Evolutionary conservation across 352 stramenopile species (phyloP).

Genomic region (Plasmopara viticola): DNA sequence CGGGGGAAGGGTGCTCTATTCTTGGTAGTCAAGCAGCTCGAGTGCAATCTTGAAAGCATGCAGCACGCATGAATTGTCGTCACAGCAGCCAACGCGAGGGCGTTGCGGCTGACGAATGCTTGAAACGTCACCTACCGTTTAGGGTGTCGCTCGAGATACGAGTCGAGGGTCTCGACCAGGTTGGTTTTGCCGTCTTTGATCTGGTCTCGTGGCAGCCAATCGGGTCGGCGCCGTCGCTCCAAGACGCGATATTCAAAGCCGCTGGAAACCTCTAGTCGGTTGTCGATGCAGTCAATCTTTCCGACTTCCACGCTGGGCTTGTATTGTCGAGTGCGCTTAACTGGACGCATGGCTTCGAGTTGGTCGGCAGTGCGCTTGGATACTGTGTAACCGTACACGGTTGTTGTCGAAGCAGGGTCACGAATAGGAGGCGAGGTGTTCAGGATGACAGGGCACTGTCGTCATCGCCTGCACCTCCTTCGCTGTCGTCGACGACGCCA

Average conservation of each 20-base stretch:
- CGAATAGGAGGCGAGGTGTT: too few relatives aligned
- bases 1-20: neutral
- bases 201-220: slow-evolving; percentile 1
- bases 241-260: neutral
- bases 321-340: neutral
- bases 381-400: neutral
- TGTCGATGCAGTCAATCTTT: neutral
- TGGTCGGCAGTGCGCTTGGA: slow-evolving; percentile 1
- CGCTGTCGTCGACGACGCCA: too few relatives aligned
- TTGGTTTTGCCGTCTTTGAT: neutral
- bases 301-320: neutral
- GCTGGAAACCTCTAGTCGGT: neutral
- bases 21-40: neutral
- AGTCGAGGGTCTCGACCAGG: neutral
- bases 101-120: slow-evolving; percentile 1
- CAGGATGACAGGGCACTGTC: too few relatives aligned
- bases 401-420: too few relatives aligned
- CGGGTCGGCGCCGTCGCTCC: neutral
- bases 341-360: slow-evolving; percentile 1
- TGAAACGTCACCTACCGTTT: neutral
- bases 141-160: neutral
- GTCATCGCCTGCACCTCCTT: too few relatives aligned
- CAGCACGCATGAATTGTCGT: neutral
- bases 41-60: slow-evolving; percentile 1
- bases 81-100: neutral